These are phyloP conservation scores for Agaricales sp. DNA, from an alignment of 1,284 basidiomycete genomes.

Conservation along the genomic window DNA sequence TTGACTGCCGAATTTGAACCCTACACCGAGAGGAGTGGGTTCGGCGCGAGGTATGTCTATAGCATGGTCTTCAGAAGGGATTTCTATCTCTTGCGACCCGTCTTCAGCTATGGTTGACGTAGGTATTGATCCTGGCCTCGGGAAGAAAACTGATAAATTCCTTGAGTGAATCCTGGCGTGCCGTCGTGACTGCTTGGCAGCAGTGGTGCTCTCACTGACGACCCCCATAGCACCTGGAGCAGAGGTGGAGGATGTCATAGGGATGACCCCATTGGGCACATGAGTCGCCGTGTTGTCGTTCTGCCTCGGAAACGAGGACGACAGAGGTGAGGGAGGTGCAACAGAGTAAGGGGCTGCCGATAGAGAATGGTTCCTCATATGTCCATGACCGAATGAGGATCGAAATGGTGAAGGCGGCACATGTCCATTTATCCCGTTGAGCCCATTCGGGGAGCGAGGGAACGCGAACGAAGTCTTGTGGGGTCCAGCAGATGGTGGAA, in stretches of 20 bases:
- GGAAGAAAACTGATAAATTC: constrained; percentile 87
- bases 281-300: constrained; percentile 17
- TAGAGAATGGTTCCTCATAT: constrained; percentile 39
- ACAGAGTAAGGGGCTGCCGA: constrained; percentile 45
- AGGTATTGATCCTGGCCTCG: constrained; percentile 61
- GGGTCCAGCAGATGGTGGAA: constrained; percentile 30
- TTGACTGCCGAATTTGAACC: constrained; percentile 56
- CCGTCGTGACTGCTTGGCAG: constrained; percentile 32
- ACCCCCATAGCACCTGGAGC: constrained; percentile 14
- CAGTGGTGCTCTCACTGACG: constrained; percentile 10
- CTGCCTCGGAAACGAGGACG: constrained; percentile 28
- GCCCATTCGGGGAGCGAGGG: constrained; percentile 19
- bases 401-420: constrained; percentile 37
- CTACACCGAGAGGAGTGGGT: constrained; percentile 38
- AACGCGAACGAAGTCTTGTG: constrained; percentile 23
- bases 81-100: constrained; percentile 44
- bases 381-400: constrained; percentile 31
- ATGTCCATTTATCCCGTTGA: constrained; percentile 19
- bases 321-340: constrained; percentile 37
- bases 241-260: constrained; percentile 12
- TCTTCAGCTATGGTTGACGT: constrained; percentile 58
- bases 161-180: constrained; percentile 80
- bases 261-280: constrained; percentile 17
- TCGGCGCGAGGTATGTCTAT: constrained; percentile 21
- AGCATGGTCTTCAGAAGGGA: constrained; percentile 32